Evolutionary conservation across 768 basidiomycete genomes (phyloP), one percentile per base, ranked within the genome.

Genomic region (Amanita fuliginea): DNA sequence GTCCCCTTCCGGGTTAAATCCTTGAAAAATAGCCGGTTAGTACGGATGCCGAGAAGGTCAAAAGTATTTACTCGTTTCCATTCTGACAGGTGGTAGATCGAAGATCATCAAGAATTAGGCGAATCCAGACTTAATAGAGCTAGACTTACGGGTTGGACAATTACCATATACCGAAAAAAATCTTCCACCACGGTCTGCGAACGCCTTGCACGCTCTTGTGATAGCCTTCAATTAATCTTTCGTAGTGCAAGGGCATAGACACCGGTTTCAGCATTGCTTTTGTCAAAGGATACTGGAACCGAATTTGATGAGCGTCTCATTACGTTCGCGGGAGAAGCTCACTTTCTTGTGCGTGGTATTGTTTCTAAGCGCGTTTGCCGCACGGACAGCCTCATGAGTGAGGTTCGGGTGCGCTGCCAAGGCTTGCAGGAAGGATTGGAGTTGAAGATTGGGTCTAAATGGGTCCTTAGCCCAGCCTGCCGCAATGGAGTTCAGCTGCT

Each of bases 111-210:
- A 30, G 10, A 30, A 30, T 11, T 30, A 30, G 30, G 11, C 6
- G 9, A 6, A 22, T 3, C 16, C 16, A 45, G n/a, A 34, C 16
- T 36, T 33, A 33, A 19, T 32, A 13, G 28, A 45, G 42, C 21
- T 18, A 35, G 32, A 22, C 46, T 30, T 35, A 35, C 46, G 13
- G 24, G 16, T 24, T 47, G 34, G 21, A 3, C 9, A 51, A n/a
- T 65, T 73, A 81, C 85, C 86, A 87, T 51, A 87, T 71, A 34
- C 77, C 77, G 55, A 90, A 81, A 62, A 90, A 85, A 37, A 83
- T 66, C 62, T 90, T 87, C 87, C 87, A 90, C 82, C 82, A 81
- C 2, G 87, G 85, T 48, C 87, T 69, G 30, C 75, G 75, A 39
- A 87, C 83, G n/a, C 87, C 87, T 57, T 80, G 69, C 9, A 78